Evolutionary conservation across 2,329 filamentous ascomycete genomes (phyloP).

Genomic region (Colletotrichum brevisporum): DNA sequence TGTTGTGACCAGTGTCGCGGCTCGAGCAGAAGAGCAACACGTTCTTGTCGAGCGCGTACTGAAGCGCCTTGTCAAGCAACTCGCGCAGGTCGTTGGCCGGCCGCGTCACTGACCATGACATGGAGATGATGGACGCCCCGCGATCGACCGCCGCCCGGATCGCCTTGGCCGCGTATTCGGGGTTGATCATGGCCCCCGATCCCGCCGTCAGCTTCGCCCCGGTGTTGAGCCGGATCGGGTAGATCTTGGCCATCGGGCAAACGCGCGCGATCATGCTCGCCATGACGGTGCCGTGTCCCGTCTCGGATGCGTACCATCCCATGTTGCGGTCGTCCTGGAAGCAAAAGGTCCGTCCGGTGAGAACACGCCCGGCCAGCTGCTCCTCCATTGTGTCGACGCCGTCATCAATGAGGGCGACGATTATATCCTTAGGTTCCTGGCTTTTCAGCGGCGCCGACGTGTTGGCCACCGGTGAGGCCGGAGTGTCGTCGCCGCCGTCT

Average conservation of each 20-base stretch:
- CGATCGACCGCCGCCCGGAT: conserved; percentile 42
- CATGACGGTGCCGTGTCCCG: conserved; percentile 48
- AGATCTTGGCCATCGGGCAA: conserved; percentile 47
- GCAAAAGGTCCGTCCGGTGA: conserved; percentile 47
- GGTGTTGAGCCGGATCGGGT: conserved; percentile 44
- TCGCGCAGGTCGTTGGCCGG: conserved; percentile 31
- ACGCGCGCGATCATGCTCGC: conserved; percentile 45
- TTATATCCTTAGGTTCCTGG: conserved; percentile 40
- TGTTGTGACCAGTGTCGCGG: conserved; percentile 47
- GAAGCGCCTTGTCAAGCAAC: conserved; percentile 26
- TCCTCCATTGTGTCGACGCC: conserved; percentile 50
- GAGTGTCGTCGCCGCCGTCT: background rate
- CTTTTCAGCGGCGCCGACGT: background rate
- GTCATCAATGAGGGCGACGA: conserved; percentile 56
- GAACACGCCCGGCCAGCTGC: conserved; percentile 44
- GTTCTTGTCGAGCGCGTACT: conserved; percentile 43
- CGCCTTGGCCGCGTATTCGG: conserved; percentile 41
- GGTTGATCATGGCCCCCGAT: conserved; percentile 16
- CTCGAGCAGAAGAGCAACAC: conserved; percentile 57
- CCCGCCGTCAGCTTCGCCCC: conserved; percentile 29
- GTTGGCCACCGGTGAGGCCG: background rate
- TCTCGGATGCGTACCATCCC: conserved; percentile 48
- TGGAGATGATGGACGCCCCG: conserved; percentile 48
- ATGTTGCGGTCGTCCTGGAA: conserved; percentile 41
- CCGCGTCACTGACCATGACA: conserved; percentile 48